phyloP scores from a whole-genome alignment of 305 asterid species.

The Fraxinus angustifolia region DNA sequence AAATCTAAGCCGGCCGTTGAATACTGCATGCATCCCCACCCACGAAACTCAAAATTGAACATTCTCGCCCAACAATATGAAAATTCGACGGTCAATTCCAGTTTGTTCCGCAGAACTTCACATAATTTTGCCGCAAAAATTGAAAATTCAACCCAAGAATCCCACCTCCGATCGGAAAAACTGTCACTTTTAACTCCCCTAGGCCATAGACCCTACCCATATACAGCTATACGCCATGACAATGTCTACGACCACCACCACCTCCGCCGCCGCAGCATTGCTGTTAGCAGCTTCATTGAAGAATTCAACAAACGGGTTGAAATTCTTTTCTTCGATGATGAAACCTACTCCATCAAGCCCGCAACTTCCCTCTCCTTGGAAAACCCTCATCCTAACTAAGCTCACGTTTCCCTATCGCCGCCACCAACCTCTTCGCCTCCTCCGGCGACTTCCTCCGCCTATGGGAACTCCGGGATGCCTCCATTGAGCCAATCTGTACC shows the following conservation, averaged over 20 bases:
- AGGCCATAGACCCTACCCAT: constrained; percentile 19
- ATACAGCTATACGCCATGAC: constrained; percentile 56
- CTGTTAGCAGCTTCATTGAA: constrained; percentile 65
- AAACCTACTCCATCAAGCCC: constrained; percentile 41
- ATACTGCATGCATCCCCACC: background rate
- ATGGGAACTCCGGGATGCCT: constrained; percentile 53
- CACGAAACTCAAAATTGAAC: background rate
- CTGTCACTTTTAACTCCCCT: constrained; percentile 45
- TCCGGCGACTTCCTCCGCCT: constrained; percentile 85
- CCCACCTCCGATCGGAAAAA: constrained; percentile 33
- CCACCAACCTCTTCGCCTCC: constrained; percentile 62
- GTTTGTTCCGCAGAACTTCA: background rate
- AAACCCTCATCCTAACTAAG: constrained; percentile 46
- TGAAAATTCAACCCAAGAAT: constrained; percentile 50
- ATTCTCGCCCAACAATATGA: background rate
- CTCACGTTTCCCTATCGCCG: constrained; percentile 47
- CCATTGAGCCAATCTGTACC: constrained; percentile 35
- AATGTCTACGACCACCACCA: constrained; percentile 42
- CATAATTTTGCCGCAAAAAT: constrained; percentile 15
- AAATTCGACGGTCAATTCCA: background rate
- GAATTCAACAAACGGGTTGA: constrained; percentile 68
- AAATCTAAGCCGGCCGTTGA: no score
- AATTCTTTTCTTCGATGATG: constrained; percentile 56
- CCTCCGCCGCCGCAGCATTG: constrained; percentile 40
- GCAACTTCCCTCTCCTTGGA: constrained; percentile 53